Percentiles rank a stretch among this genome's conserved stretches.
Conservation (phyloP, 2,329 filamentous ascomycete genomes). For the Ophioceras dolichostomum region DNA sequence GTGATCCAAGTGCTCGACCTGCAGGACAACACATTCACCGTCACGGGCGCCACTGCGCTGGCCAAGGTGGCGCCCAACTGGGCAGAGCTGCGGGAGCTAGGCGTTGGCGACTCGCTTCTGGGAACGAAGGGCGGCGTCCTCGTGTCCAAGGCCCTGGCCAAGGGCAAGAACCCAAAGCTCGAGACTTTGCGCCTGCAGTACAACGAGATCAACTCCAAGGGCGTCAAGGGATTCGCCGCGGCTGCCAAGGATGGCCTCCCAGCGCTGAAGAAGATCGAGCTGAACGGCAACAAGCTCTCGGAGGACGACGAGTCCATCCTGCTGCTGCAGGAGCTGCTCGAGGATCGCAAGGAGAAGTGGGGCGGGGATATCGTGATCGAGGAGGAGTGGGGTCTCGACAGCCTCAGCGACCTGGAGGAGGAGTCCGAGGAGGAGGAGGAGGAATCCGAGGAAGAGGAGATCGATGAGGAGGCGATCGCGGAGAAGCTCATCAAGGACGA, state of each 20-base stretch:
- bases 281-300: conserved; percentile 91
- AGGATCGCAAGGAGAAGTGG: conserved; percentile 63
- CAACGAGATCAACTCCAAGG: conserved; percentile 80
- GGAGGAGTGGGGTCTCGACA: conserved; percentile 75
- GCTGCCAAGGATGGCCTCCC: conserved; percentile 60
- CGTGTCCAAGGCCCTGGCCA: conserved; percentile 59
- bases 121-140: conserved; percentile 63
- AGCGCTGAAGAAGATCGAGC: conserved; percentile 69
- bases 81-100: conserved; percentile 68
- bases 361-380: conserved; percentile 58
- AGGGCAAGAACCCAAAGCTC: conserved; percentile 67
- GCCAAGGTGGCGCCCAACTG: conserved; percentile 64
- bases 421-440: conserved; percentile 59
- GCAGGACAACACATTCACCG: conserved; percentile 95
- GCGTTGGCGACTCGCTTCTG: conserved; percentile 79
- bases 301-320: conserved; percentile 70
- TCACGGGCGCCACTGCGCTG: conserved; percentile 65
- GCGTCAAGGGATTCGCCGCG: conserved; percentile 57
- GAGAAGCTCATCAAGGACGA: conserved; percentile 60
- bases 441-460: conserved; percentile 55
- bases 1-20: conserved; percentile 70
- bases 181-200: conserved; percentile 77
- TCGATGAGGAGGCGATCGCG: conserved; percentile 55
- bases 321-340: conserved; percentile 57
- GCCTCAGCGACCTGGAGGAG: conserved; percentile 75